Conservation (phyloP, 495 filamentous ascomycete genomes). For the Penicillium riverlandense region DNA sequence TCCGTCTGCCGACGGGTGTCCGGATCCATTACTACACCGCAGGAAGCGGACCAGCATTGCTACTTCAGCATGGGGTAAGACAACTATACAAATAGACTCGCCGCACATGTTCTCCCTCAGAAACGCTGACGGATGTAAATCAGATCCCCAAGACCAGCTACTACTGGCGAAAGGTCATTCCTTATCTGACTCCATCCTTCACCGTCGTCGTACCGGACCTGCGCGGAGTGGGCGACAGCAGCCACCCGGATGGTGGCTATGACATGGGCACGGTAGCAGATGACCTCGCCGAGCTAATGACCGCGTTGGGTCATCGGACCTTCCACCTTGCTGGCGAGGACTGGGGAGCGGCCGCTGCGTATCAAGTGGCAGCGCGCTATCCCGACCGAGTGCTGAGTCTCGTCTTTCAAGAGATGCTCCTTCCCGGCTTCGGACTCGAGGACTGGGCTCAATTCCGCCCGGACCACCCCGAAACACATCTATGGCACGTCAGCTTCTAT, state of each 20-base stretch:
- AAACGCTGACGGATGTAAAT: background rate
- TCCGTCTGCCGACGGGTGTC: too few relatives aligned
- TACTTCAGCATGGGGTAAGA: background rate
- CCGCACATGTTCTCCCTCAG: background rate
- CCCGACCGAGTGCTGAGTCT: background rate
- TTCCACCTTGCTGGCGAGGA: background rate
- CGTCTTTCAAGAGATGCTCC: background rate
- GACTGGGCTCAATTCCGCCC: background rate
- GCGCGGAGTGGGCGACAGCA: slow-evolving; percentile 36
- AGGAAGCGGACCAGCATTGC: background rate
- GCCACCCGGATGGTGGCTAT: slow-evolving; percentile 28
- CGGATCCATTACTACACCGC: background rate
- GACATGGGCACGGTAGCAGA: slow-evolving; percentile 28
- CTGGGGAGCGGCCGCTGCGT: background rate
- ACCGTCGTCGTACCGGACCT: slow-evolving; percentile 36
- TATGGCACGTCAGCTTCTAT: slow-evolving; percentile 38
- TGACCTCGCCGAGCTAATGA: slow-evolving; percentile 8
- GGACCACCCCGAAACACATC: background rate
- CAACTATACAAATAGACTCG: background rate
- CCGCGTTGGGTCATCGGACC: background rate
- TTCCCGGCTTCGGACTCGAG: background rate
- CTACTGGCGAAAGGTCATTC: slow-evolving; percentile 37
- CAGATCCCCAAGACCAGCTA: slow-evolving; percentile 36
- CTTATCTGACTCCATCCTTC: slow-evolving; percentile 32
- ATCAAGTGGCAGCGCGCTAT: slow-evolving; percentile 1